phyloP scores from a whole-genome alignment of 306 rosid genomes.

The Sesbania bispinosa region DNA sequence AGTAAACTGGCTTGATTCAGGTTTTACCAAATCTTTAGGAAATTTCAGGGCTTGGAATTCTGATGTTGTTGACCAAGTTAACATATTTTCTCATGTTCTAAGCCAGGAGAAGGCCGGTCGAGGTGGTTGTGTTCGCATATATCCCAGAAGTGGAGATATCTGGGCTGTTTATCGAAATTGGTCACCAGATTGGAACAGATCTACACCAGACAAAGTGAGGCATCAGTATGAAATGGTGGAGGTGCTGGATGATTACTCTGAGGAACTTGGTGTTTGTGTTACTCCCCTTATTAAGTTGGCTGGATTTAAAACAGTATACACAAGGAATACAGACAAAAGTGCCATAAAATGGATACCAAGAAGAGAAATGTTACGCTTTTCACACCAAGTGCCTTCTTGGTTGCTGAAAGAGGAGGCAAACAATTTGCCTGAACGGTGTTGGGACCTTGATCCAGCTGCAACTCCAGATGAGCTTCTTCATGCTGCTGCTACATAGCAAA shows the following conservation, averaged over 20 bases:
- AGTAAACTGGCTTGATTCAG: constrained; percentile 83
- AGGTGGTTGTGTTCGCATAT: constrained; percentile 86
- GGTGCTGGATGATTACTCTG: constrained; percentile 89
- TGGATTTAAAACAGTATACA: constrained; percentile 91
- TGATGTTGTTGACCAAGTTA: constrained; percentile 84
- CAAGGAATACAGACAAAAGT: constrained; percentile 53
- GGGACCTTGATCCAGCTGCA: constrained; percentile 99
- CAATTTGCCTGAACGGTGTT: constrained; percentile 70
- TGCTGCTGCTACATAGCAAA: background rate
- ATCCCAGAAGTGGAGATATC: constrained; percentile 79
- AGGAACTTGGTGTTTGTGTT: constrained; percentile 85
- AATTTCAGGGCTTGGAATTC: constrained; percentile 81
- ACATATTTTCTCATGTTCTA: constrained; percentile 86
- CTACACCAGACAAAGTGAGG: constrained; percentile 87
- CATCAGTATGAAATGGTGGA: constrained; percentile 97
- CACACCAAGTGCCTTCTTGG: constrained; percentile 97
- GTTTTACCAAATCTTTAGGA: constrained; percentile 98
- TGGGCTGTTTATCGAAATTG: constrained; percentile 96
- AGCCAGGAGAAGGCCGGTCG: constrained; percentile 79
- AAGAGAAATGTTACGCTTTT: constrained; percentile 88
- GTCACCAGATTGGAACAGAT: constrained; percentile 81
- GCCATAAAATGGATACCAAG: constrained; percentile 80
- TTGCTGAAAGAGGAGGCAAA: constrained; percentile 54
- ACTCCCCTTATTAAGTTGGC: constrained; percentile 74
- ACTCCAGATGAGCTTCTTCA: constrained; percentile 72